Conservation (phyloP, 805 yeast species). For the Lachancea thermotolerans region DNA sequence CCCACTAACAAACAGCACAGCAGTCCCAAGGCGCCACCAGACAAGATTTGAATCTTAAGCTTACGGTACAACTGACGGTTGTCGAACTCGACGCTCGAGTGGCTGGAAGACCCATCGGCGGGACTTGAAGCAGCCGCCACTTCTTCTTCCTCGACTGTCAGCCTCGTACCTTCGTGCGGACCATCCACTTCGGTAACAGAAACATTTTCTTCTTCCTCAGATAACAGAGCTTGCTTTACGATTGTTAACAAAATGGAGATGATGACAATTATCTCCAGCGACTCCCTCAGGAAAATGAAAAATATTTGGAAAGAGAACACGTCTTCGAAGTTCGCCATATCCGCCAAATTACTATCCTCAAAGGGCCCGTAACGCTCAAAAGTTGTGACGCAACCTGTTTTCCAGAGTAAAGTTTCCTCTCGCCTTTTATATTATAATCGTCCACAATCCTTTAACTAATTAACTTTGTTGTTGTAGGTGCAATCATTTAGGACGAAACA, state of each 20-base stretch:
- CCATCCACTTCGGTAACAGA: constrained; percentile 8
- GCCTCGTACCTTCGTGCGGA: not conserved
- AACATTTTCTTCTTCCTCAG: constrained; percentile 25
- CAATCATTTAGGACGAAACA: constrained; percentile 1
- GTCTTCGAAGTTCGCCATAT: constrained; percentile 34
- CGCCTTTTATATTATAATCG: not conserved
- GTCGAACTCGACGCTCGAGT: constrained; percentile 13
- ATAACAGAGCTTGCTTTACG: constrained; percentile 50
- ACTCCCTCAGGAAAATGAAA: constrained; percentile 66
- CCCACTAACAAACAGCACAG: constrained; percentile 67
- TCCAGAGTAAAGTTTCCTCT: too few relatives aligned
- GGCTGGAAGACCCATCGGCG: constrained; percentile 10
- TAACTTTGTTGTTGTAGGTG: not conserved
- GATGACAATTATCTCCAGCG: constrained; percentile 69
- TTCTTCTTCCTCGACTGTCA: constrained; percentile 26
- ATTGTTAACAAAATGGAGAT: constrained; percentile 68
- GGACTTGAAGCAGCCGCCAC: constrained; percentile 13
- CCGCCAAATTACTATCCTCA: not conserved
- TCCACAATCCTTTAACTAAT: not conserved
- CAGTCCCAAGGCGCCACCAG: constrained; percentile 72
- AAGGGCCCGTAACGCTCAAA: not conserved
- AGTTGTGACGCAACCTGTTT: too few relatives aligned
- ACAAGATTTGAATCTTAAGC: constrained; percentile 66
- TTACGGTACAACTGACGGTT: constrained; percentile 34
- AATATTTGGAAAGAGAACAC: constrained; percentile 67